A percentile compares a stretch with the other conserved stretches of the same genome.
Conservation (phyloP, 116 monocot species). For the Posidonia oceanica region DNA sequence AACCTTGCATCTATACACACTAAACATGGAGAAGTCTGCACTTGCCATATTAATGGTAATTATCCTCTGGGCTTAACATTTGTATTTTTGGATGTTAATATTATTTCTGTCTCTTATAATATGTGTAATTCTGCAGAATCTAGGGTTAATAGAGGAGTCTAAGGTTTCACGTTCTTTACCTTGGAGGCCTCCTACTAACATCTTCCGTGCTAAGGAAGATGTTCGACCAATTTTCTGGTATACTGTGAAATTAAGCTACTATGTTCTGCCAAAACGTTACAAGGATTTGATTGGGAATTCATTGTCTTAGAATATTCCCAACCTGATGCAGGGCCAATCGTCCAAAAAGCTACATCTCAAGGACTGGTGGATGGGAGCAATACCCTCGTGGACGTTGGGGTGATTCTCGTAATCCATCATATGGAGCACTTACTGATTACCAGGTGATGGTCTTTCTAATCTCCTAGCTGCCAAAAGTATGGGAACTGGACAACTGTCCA, state of each 20-base stretch:
- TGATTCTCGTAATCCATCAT: constrained; percentile 78
- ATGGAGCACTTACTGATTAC: constrained; percentile 79
- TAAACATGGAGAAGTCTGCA: constrained; percentile 98
- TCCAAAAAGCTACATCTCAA: constrained; percentile 78
- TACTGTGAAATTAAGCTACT: constrained; percentile 23
- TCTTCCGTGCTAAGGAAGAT: constrained; percentile 53
- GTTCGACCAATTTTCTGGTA: constrained; percentile 72
- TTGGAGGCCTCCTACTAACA: constrained; percentile 59
- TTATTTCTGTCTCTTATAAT: neutral
- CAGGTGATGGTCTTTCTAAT: constrained; percentile 33
- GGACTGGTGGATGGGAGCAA: constrained; percentile 83
- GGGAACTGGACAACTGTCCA: too few species aligned
- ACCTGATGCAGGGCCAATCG: constrained; percentile 65
- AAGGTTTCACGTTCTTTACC: constrained; percentile 53
- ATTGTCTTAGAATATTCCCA: neutral
- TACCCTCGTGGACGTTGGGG: constrained; percentile 88
- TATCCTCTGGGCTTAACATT: neutral
- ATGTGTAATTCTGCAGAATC: constrained; percentile 34
- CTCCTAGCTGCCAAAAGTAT: neutral
- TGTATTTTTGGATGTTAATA: neutral
- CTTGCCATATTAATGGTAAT: constrained; percentile 74
- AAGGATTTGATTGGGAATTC: neutral
- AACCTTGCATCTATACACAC: constrained; percentile 83
- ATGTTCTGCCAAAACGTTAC: constrained; percentile 17
- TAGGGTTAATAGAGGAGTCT: constrained; percentile 83